Base-by-base conservation (phyloP, 169 alveolate species). In the Theileria equi region DNA sequence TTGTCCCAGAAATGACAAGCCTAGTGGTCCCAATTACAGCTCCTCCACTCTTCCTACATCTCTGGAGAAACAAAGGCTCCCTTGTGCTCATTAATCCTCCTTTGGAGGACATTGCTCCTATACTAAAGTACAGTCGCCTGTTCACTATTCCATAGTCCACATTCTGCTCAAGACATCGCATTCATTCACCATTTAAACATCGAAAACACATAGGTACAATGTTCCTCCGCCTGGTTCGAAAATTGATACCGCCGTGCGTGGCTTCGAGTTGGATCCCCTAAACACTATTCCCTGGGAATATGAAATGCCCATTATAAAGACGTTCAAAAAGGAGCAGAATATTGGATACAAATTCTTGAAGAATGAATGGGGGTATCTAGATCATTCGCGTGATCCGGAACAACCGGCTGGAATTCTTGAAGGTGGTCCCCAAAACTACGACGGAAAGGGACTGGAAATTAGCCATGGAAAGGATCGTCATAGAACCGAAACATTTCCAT, bases 331-430 rank as follows among this genome's bases (percentile, higher is more conserved):
- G 76, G 90, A 68, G 10, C 43, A 58, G 11, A 41, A 49, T 43
- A 62, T 80, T 21, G 53, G 78, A 32, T 86, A 86, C 47, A 63
- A 62, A 16, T 86, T 86, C 55, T 43, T 86, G 41, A 86, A 76
- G 61, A 60, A 71, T 55, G 90, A 86, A 11, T 86, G 92, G 92
- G 92, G 88, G 23, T 86, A 86, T 55, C 44, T 63, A 34, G 90
- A 86, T 60, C 87, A 81, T 38, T 61, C 73, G 35, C 43, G 25
- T 43, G 92, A 86, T 78, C 79, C 85, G 8, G 32, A 71, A 32
- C 84, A 80, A 59, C 76, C 90, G 35, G 69, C 90, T 28, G 92
- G 92, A 41, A 80, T 81, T 16, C 35, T 86, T 29, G 90, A 81
- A 66, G 92, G 92, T 25, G 92, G 92, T 8, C 38, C 76, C 23